These are phyloP conservation scores for Fagus crenata DNA, from an alignment of 306 rosid species.

Conservation along the genomic window DNA sequence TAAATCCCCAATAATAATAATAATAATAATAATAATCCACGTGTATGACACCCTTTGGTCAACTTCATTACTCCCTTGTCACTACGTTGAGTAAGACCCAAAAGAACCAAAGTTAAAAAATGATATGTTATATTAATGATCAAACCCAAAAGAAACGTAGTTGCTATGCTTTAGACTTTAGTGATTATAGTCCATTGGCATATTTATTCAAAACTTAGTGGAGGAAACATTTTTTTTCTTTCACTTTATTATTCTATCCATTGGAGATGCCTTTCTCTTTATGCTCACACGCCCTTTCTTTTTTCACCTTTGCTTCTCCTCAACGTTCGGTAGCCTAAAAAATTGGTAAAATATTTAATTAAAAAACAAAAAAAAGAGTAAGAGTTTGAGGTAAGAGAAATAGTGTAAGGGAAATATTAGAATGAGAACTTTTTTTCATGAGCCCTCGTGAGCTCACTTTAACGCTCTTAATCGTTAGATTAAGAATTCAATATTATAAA, in stretches of 20 bases:
- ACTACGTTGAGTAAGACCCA: neutral
- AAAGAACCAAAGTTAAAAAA: neutral
- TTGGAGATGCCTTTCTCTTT: conserved; percentile 30
- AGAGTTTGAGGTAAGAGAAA: neutral
- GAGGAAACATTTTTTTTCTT: neutral
- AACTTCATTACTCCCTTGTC: neutral
- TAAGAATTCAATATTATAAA: no score
- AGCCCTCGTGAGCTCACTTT: no score
- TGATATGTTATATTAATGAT: no score
- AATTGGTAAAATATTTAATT: neutral
- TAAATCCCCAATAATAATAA: no score
- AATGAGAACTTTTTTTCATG: no score
- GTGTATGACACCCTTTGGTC: neutral
- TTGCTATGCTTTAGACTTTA: no score
- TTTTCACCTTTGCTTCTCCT: conserved; percentile 66
- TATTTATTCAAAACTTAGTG: neutral
- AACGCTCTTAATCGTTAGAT: no score
- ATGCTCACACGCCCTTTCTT: conserved; percentile 28
- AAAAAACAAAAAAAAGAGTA: neutral
- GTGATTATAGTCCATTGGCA: no score
- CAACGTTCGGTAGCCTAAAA: conserved; percentile 81
- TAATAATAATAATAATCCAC: neutral
- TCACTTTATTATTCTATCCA: neutral
- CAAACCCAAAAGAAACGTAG: no score
- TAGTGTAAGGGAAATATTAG: neutral